Conservation (phyloP, 108 stramenopile genomes). For the Discostella stelligeroides region DNA sequence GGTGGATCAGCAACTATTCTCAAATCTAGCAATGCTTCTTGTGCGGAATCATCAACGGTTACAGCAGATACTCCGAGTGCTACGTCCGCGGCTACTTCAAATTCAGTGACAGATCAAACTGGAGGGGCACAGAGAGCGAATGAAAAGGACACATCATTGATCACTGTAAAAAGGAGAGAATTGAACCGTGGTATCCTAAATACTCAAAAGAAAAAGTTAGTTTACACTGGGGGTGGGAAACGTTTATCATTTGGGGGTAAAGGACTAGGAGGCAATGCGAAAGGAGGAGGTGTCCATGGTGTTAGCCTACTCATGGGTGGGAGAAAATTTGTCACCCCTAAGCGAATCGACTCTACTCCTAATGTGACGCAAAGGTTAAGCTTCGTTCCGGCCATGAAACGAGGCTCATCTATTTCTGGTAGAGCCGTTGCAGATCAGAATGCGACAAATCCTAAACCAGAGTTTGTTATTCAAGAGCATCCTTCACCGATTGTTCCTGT, state of each 20-base stretch:
- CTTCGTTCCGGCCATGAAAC: not conserved
- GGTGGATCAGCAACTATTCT: constrained; percentile 15
- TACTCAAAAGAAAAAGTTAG: constrained; percentile 42
- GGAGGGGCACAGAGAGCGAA: not conserved
- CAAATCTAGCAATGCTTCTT: constrained; percentile 17
- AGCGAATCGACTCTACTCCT: constrained; percentile 14
- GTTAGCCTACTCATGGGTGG: constrained; percentile 10
- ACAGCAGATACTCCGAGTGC: not conserved
- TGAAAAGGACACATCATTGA: not conserved
- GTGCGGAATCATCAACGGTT: not conserved
- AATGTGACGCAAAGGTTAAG: not conserved
- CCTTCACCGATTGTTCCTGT: constrained; percentile 50
- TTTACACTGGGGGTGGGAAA: constrained; percentile 20
- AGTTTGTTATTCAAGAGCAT: constrained; percentile 34
- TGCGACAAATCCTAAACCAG: constrained; percentile 17
- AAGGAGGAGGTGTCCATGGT: constrained; percentile 3
- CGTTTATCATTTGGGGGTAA: constrained; percentile 14
- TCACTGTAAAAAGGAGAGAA: not conserved
- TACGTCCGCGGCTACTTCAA: not conserved
- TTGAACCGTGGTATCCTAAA: constrained; percentile 17
- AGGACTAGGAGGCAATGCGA: not conserved
- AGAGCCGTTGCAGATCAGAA: constrained; percentile 1
- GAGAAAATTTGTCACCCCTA: constrained; percentile 46
- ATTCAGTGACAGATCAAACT: not conserved
- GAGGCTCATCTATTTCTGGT: not conserved